phyloP scores from a whole-genome alignment of 2,329 filamentous ascomycete genomes.

The Fonsecaea erecta region DNA sequence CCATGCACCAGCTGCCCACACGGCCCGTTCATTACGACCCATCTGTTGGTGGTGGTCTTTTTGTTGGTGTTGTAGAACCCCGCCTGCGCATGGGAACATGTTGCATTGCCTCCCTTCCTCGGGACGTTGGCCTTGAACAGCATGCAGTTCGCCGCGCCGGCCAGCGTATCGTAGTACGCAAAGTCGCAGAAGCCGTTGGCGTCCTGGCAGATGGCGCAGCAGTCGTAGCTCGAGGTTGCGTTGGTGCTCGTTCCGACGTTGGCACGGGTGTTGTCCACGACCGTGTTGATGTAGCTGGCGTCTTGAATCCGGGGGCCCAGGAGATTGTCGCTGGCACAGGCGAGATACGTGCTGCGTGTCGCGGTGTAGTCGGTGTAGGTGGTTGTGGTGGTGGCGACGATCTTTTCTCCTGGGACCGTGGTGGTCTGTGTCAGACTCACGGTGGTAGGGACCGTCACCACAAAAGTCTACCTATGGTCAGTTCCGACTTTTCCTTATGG shows the following conservation, averaged over 20 bases:
- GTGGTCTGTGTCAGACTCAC: neutral
- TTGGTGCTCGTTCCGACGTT: neutral
- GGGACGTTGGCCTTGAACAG: neutral
- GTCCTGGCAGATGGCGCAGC: constrained; percentile 13
- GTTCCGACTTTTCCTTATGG: too few species aligned
- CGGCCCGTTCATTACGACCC: constrained; percentile 8
- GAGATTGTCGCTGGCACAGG: constrained; percentile 11
- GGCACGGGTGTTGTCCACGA: constrained; percentile 4
- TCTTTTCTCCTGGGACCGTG: neutral
- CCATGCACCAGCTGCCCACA: constrained; percentile 11
- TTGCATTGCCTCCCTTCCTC: neutral
- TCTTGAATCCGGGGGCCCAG: constrained; percentile 5
- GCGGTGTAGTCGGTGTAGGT: neutral
- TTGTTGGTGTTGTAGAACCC: constrained; percentile 6
- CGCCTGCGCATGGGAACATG: neutral
- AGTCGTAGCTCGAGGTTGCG: constrained; percentile 11
- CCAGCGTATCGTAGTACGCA: constrained; percentile 5
- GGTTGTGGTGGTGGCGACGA: neutral
- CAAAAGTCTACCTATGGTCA: neutral
- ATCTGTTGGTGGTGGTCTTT: neutral
- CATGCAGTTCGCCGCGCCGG: neutral
- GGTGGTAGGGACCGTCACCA: neutral
- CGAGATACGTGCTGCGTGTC: neutral
- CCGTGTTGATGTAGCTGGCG: constrained; percentile 7
- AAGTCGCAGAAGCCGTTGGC: constrained; percentile 6